phyloP scores from a whole-genome alignment of 225 moss, liverwort and hornwort species.

The Physcomitrellopsis africana region DNA sequence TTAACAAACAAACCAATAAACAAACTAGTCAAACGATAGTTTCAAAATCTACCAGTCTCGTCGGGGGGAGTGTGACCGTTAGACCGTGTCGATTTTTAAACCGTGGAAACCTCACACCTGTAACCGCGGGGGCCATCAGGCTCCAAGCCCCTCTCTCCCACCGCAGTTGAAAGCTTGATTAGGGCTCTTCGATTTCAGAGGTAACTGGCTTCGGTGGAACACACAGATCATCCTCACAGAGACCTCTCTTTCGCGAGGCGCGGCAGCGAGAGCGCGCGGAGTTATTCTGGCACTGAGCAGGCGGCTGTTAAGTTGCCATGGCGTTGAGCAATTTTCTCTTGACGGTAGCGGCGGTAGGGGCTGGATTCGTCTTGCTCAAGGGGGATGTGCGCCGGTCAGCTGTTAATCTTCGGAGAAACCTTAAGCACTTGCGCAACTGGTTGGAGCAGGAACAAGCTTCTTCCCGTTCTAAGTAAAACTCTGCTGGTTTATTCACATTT shows the following conservation, averaged over 20 bases:
- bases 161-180: not conserved
- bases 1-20: too few relatives aligned
- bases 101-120: not conserved
- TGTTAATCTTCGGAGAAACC: constrained; percentile 66
- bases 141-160: not conserved
- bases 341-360: constrained; percentile 81
- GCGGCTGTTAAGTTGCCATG: constrained; percentile 36
- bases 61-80: too few relatives aligned
- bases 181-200: constrained; percentile 20
- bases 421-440: constrained; percentile 81
- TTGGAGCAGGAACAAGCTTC: constrained; percentile 73
- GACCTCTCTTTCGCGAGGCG: not conserved
- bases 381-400: constrained; percentile 82
- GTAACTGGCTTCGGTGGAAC: not conserved
- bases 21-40: too few relatives aligned
- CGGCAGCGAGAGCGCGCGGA: not conserved
- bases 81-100: too few relatives aligned
- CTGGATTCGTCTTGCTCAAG: constrained; percentile 72
- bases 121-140: not conserved
- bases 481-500: not conserved
- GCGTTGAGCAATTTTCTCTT: constrained; percentile 81
- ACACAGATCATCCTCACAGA: not conserved
- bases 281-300: not conserved
- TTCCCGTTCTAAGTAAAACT: constrained; percentile 55
- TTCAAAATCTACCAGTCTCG: too few relatives aligned